Conservation (phyloP, 495 filamentous ascomycete species). For the Podospora tetraspora region DNA sequence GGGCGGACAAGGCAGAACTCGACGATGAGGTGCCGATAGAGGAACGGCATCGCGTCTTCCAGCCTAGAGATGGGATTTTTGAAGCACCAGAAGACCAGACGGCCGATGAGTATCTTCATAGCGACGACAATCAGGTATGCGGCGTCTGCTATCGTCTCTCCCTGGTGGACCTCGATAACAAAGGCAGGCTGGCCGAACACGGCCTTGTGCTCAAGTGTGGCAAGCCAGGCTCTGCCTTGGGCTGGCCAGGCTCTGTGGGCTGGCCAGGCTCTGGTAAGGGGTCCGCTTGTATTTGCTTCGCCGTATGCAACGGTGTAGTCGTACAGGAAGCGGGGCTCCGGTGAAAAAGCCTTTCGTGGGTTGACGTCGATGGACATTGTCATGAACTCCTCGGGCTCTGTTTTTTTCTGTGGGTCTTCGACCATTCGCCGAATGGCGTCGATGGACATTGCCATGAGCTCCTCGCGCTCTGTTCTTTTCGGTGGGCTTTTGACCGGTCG, state of each 20-base stretch:
- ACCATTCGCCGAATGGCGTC: background rate
- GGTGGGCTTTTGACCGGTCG: background rate
- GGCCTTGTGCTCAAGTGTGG: background rate
- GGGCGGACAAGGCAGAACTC: background rate
- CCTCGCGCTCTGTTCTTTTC: background rate
- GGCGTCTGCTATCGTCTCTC: background rate
- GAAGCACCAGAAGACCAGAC: background rate
- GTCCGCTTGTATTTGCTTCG: background rate
- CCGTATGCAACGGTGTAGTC: background rate
- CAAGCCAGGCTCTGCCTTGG: background rate
- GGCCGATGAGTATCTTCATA: background rate
- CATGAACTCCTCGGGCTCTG: background rate
- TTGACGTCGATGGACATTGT: background rate
- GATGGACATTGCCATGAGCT: background rate
- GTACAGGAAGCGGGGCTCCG: background rate
- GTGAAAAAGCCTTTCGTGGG: background rate
- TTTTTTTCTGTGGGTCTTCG: background rate
- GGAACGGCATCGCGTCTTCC: background rate
- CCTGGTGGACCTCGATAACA: background rate
- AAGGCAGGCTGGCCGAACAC: background rate
- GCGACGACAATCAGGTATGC: background rate
- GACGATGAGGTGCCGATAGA: background rate
- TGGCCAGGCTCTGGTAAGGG: background rate
- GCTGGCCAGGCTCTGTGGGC: background rate
- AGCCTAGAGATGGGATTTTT: background rate